Base-by-base conservation (phyloP, 768 basidiomycete genomes). In the Pleurotus pulmonarius region DNA sequence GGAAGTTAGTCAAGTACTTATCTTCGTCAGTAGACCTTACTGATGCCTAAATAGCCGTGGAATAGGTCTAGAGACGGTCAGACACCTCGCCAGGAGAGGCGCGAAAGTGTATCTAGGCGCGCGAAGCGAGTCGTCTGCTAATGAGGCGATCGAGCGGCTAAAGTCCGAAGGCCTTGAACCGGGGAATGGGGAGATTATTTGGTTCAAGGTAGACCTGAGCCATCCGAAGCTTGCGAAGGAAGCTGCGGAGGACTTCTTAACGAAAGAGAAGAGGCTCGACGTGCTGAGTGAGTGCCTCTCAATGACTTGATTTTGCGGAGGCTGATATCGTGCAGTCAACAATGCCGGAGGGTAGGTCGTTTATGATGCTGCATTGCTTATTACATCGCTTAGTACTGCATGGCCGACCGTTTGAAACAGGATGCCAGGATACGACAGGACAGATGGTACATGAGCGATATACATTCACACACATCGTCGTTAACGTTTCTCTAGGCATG, bases 31-130 rank as follows among this genome's bases (percentile, higher is more conserved):
- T 16, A 15, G 18, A 18, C 25, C 38, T 43, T 6, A 34, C 47
- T 25, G 4, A 44, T 24, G 16, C 20, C 13, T 34, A 43, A 22
- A 37, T 29, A 69, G 69, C 46, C 60, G 60, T 20, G 70, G 65
- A 1, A 68, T 70, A 13, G 84, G 85, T 0, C 78, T 75, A 59
- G 73, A 73, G 0, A 84, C 80, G 0, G 75, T 83, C 16, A 72
- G 75, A 51, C 75, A 78, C 59, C 77, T 87, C 16, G 81, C 76
- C 0, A 70, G 73, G 5, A 72, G 68, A 6, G 83, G 84, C 13
- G 83, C 83, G 4, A 85, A 81, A 60, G 80, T 86, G 5, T 85
- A 85, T 60, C 73, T 87, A 59, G 81, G 75, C 0, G 78, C 81
- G 5, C 75, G 84, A 15, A 75, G 71, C 59, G 77, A 79, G 59